phyloP scores from a whole-genome alignment of 2,329 filamentous ascomycete species.

The Neopestalotiopsis sp. region DNA sequence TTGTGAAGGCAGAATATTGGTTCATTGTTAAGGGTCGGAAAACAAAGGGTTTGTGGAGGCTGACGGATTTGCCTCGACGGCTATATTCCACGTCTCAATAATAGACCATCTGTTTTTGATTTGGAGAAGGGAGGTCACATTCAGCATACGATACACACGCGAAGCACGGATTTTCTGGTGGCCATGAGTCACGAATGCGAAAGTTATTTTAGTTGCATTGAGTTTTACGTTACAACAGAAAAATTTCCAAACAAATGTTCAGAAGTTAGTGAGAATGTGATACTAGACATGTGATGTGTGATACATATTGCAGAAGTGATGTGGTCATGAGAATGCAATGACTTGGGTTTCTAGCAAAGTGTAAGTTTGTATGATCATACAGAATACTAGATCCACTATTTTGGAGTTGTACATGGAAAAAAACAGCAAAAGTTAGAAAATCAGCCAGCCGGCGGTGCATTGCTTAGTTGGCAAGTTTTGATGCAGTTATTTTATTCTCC shows the following conservation, averaged over 20 bases:
- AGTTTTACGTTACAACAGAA: not conserved
- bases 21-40: constrained; percentile 5
- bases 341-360: no score
- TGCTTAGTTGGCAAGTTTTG: not conserved
- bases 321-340: no score
- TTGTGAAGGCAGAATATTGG: not conserved
- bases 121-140: not conserved
- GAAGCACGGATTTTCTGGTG: not conserved
- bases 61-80: not conserved
- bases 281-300: no score
- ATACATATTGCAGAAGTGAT: no score
- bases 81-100: not conserved
- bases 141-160: constrained; percentile 8
- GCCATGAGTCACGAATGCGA: not conserved
- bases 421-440: not conserved
- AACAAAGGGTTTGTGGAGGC: not conserved
- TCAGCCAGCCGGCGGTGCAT: not conserved
- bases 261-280: no score
- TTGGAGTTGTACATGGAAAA: not conserved
- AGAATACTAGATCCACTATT: not conserved
- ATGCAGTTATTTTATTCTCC: constrained; percentile 11
- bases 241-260: not conserved
- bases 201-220: not conserved
- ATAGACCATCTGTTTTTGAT: not conserved
- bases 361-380: no score